Evolutionary conservation across 306 rosid species (phyloP).

Genomic region (Adenanthera pavonina): DNA sequence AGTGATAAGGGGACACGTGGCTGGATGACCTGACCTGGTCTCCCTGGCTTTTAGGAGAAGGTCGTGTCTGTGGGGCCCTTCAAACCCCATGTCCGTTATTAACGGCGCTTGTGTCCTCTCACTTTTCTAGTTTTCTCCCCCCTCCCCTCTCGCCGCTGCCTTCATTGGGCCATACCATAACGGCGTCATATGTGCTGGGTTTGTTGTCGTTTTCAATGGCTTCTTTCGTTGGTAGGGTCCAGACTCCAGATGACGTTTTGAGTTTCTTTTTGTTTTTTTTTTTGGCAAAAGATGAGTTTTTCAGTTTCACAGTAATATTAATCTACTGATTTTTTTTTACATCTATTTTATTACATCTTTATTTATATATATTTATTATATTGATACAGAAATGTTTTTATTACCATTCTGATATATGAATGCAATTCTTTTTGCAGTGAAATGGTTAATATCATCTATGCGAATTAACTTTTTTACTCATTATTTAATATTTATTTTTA

Average conservation of each 20-base stretch:
- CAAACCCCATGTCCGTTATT: not conserved
- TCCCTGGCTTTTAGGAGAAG: slow-evolving; percentile 1
- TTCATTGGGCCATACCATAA: not conserved
- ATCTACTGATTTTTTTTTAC: not conserved
- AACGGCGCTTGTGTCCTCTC: slow-evolving; percentile 17
- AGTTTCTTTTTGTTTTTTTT: not conserved
- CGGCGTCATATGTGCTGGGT: slow-evolving; percentile 32
- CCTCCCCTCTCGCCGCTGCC: too few relatives aligned
- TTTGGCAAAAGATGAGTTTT: not conserved
- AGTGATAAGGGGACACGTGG: slow-evolving; percentile 37
- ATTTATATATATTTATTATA: not conserved
- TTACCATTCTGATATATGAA: too few relatives aligned
- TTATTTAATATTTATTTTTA: too few relatives aligned
- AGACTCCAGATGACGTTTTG: slow-evolving; percentile 17
- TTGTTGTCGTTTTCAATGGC: slow-evolving; percentile 33
- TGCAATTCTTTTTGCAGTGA: too few relatives aligned
- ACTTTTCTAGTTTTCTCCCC: not conserved
- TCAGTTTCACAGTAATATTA: not conserved
- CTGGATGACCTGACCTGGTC: slow-evolving; percentile 38
- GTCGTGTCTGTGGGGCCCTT: not conserved
- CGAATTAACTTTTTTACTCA: too few relatives aligned
- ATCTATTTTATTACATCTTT: not conserved
- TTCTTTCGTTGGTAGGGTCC: slow-evolving; percentile 1
- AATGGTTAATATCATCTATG: too few relatives aligned
- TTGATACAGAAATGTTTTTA: too few relatives aligned